Evolutionary conservation across 352 stramenopile genomes (phyloP), one percentile per base, ranked within the genome.

Genomic region (Pythium sukuiense): DNA sequence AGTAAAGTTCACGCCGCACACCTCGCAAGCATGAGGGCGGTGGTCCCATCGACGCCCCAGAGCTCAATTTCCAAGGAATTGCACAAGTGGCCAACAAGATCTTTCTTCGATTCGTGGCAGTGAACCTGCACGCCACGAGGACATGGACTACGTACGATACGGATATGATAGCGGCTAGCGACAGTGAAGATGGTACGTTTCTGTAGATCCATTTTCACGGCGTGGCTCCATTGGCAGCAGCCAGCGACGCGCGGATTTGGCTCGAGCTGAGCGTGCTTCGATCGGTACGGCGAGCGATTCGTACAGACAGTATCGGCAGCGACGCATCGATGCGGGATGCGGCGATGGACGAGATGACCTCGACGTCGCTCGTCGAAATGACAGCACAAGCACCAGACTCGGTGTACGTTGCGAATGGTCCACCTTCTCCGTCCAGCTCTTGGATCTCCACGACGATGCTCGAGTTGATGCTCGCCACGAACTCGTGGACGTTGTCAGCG

Each of bases 221-320:
- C 5, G n/a, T 27, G 16, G 11, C 5, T 11, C n/a, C 16, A 9
- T 13, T 26, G n/a, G 16, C 4, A 18, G 63, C 43, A 29, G 80
- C 83, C 30, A 90, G 69, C 8, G 74, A 77, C 27, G 84, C 74
- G 50, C 87, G 82, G 60, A 96, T 92, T 65, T 67, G 90, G 29
- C 74, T 90, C 9, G 85, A 94, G 69, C 83, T 94, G 26, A 96
- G 81, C 18, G 85, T 93, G 69, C 80, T 92, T 67, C 75, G 82
- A 20, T 95, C 82, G 4, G 88, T 93, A 52, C 90, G 79, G 8
- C 85, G 81, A 20, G 85, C 93, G 9, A 93, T 77, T 66, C 86
- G 89, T 27, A 95, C 81, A 14, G 77, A 69, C 41, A 49, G 41
- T 8, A 27, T 26, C 16, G 41, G 41, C 7, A 93, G 72, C 35